Base-by-base conservation (phyloP, 306 rosid genomes). In the Prunus padus region DNA sequence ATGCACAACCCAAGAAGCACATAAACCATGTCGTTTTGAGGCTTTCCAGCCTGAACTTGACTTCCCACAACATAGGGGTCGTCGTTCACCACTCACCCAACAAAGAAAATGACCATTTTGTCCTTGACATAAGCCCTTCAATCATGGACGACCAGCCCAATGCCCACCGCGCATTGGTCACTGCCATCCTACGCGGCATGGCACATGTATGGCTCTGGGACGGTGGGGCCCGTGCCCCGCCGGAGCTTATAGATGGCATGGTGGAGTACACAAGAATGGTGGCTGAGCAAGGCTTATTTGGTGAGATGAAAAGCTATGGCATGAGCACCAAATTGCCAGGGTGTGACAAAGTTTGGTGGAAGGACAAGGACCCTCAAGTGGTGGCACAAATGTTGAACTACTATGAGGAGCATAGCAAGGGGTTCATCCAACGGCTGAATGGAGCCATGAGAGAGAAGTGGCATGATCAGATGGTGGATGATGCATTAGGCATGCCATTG, bases 401-500 rank as follows among this genome's bases (percentile, higher is more conserved):
- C 71, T 88, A 77, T 50, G 92, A 84, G 22, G 67, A 73, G n/a
- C 20, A 30, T 8, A 65, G 45, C 4, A 64, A 76, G 47, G 95
- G 97, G 4, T 89, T 93, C 84, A 84, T 93, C 91, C 87, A 49
- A 88, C 92, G 92, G 84, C 19, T 89, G 86, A 91, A 88, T 71
- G 77, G 73, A 71, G 89, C 76, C 4, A 9, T 91, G 87, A 84
- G 25, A 26, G 80, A 84, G 63, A 82, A 86, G 81, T 93, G 96
- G 92, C 81, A 82, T 7, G 86, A 86, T 79, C 62, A 14, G 55
- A 72, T 79, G 71, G 84, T 81, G 30, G 89, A 79, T 55, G 88
- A 85, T 67, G 81, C 81, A 28, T 40, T 87, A 23, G 90, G 89
- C 2, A 19, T 82, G 44, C 65, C 88, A 45, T 57, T 42, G 49